Evolutionary conservation across 2,329 filamentous ascomycete genomes (phyloP), one percentile per base, ranked within the genome.

Genomic region (Aspergillus sp.): DNA sequence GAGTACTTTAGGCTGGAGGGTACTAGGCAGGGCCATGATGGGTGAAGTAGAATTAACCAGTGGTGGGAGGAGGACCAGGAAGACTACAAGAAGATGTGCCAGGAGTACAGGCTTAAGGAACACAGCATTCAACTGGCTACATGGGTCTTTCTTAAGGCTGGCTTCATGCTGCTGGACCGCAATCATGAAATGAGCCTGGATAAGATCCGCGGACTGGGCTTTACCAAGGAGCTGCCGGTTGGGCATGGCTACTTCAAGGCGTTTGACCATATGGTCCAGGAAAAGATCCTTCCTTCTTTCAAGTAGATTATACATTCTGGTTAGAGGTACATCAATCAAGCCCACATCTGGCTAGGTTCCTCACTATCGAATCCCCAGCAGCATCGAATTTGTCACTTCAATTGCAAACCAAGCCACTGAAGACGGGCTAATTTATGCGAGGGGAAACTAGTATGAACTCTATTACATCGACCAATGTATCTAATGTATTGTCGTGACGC

Each of bases 1-100:
- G 31, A 41, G 9, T 66, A 67, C 50, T 70, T 70, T 45, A 65
- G 64, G 2, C 54, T 71, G n/a, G 37, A 54, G 11, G 59, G 56
- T 2, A 56, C 65, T 0, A 33, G 5, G 3, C 46, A 39, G 6
- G 54, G 40, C 2, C 39, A 51, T 3, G 19, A 49, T 6, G 47
- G 41, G 11, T 65, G 61, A 56, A 51, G 41, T 11, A 50, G 62
- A 7, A 60, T 64, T 7, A 62, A 68, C 2, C 52, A 55, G 31
- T 67, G 62, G 64, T 65, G 63, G 63, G 17, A 53, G 17, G 63
- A 40, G 31, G 61, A 65, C 52, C 58, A 64, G 33, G 49, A 47
- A 1, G 59, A 62, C 6, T 66, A 66, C 17, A 40, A 51, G 44
- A 59, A 41, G 27, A 68, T 68, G 63, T 66, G 63, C 25, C 45